These are phyloP conservation scores for Millerozyma acaciae DNA, from an alignment of 805 yeast genomes.

Conservation along the genomic window DNA sequence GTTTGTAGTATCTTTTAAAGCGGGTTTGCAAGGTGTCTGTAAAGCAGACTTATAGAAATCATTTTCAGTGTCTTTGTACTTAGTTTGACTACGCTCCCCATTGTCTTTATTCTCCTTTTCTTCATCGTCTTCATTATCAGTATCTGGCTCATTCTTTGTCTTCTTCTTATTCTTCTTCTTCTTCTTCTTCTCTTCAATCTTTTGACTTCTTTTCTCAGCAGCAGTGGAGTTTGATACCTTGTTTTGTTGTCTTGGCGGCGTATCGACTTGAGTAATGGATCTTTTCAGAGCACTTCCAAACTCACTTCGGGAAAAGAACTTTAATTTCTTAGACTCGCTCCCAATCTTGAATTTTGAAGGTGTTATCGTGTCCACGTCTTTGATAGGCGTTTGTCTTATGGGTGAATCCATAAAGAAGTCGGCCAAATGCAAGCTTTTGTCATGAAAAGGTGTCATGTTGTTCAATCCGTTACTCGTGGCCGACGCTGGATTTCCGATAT, in stretches of 20 bases:
- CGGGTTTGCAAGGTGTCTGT: conserved; percentile 33
- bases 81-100: too few species aligned
- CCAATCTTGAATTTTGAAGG: conserved; percentile 34
- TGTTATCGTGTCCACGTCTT: conserved; percentile 35
- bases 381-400: conserved; percentile 31
- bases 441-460: conserved; percentile 41
- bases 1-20: conserved; percentile 24
- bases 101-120: conserved; percentile 12
- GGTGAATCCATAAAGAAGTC: conserved; percentile 46
- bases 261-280: conserved; percentile 33
- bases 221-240: conserved; percentile 19
- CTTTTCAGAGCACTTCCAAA: conserved; percentile 30
- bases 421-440: conserved; percentile 36
- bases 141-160: conserved; percentile 10
- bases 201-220: conserved; percentile 4
- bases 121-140: conserved; percentile 15
- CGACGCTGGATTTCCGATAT: conserved; percentile 16
- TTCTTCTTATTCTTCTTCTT: conserved; percentile 14
- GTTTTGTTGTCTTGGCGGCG: conserved; percentile 35
- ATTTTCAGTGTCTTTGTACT: conserved; percentile 1
- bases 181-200: conserved; percentile 9
- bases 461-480: conserved; percentile 15
- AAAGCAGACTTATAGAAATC: conserved; percentile 8
- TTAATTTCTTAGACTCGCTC: conserved; percentile 15
- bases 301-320: conserved; percentile 19